Evolutionary conservation across 345 rosid genomes (phyloP), one percentile per base, ranked within the genome.

Genomic region (Corymbia maculata): DNA sequence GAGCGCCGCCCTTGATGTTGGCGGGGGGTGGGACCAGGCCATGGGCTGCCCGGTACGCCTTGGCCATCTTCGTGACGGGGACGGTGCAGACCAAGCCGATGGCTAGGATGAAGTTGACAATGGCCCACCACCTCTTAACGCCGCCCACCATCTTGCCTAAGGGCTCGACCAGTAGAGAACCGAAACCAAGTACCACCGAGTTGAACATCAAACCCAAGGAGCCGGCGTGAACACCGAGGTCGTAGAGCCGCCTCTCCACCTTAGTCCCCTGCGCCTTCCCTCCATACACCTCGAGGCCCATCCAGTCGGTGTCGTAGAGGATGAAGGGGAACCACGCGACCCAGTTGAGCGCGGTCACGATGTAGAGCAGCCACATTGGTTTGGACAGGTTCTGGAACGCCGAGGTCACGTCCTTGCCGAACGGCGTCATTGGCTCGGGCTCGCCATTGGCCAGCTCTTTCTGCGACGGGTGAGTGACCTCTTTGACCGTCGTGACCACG

Each of bases 211-310:
- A 92, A 7, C 99, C 99, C 89, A 96, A 88, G 22, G 99, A 93
- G 17, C 99, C 99, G 4, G 96, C 94, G 42, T 95, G 92, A 11
- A 97, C 98, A 3, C 99, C 99, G 8, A 70, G 90, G 68, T 93
- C 93, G 88, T 96, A 97, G 79, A 94, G 32, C 59, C 68, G 89
- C 88, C 88, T 61, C 82, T 88, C 85, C 8, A 36, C 87, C 8
- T 86, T 87, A 2, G 45, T 45, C 7, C 95, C 95, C 15, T 87
- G 88, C 2, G 96, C 90, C 88, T 89, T 84, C 4, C 99, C 99
- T 4, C 99, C 99, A 94, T 93, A 97, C 84, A 97, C 97, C 88
- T 97, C 97, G 45, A 96, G 90, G 32, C 99, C 99, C 96, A 95
- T 94, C 99, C 99, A 97, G 32, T 97, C 98, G 13, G 99, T 97